These are phyloP conservation scores for Volvariella volvacea DNA, from an alignment of 1,284 basidiomycete genomes.

Conservation along the genomic window DNA sequence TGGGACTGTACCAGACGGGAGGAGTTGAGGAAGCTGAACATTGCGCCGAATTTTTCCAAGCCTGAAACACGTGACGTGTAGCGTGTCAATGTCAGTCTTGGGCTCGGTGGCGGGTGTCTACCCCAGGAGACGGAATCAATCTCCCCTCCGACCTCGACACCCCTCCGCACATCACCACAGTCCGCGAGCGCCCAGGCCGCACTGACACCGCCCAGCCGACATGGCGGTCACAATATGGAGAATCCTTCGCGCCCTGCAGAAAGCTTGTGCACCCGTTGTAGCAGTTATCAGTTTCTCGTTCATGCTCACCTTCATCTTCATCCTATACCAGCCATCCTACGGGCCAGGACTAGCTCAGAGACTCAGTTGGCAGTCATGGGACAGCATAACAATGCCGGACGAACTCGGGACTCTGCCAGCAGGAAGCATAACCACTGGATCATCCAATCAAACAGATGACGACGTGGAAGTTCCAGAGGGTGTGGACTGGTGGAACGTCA, in stretches of 20 bases:
- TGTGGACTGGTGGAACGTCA: constrained; percentile 72
- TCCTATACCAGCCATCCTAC: constrained; percentile 67
- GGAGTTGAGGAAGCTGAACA: background rate
- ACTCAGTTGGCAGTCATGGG: constrained; percentile 93
- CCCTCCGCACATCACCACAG: too few species aligned
- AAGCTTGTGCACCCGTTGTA: constrained; percentile 49
- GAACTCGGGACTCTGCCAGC: constrained; percentile 7
- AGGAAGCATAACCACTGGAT: constrained; percentile 4
- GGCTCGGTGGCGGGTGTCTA: too few species aligned
- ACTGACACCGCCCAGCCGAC: constrained; percentile 2
- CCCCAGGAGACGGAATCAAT: too few species aligned
- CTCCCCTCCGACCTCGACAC: too few species aligned
- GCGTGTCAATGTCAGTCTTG: background rate
- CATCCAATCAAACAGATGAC: constrained; percentile 6
- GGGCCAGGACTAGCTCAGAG: constrained; percentile 68
- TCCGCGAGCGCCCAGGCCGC: too few species aligned
- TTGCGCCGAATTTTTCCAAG: too few species aligned
- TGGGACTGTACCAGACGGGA: constrained; percentile 1
- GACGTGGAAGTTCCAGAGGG: constrained; percentile 5
- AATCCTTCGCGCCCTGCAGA: constrained; percentile 27
- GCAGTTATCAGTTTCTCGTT: constrained; percentile 60
- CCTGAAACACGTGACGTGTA: background rate
- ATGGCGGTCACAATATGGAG: constrained; percentile 21
- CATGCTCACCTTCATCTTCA: constrained; percentile 67
- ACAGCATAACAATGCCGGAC: constrained; percentile 36